phyloP scores from a whole-genome alignment of 495 filamentous ascomycete species.

The Penicillium roqueforti region DNA sequence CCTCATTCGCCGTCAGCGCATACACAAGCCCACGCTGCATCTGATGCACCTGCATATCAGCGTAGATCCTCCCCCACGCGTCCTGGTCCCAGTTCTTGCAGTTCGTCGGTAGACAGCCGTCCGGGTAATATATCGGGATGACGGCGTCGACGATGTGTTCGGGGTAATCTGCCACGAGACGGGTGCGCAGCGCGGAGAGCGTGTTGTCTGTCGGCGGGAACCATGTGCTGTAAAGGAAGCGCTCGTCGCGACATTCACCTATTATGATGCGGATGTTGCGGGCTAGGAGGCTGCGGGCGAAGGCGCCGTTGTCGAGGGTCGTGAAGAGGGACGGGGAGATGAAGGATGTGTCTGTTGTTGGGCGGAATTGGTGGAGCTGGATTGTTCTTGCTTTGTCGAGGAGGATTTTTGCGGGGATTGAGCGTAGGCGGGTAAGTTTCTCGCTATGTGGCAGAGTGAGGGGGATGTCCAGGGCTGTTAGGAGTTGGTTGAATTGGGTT shows the following conservation, averaged over 20 bases:
- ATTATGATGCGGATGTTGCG: conserved; percentile 48
- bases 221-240: conserved; percentile 47
- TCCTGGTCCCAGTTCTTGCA: conserved; percentile 37
- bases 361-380: conserved; percentile 50
- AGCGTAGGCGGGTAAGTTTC: conserved; percentile 46
- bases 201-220: conserved; percentile 37
- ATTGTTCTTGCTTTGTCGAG: conserved; percentile 38
- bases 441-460: conserved; percentile 31
- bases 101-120: conserved; percentile 23
- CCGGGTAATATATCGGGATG: conserved; percentile 42
- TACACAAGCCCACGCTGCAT: conserved; percentile 42
- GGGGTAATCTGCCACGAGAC: conserved; percentile 54
- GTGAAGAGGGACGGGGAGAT: conserved; percentile 42
- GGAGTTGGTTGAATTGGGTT: conserved; percentile 53
- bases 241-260: conserved; percentile 55
- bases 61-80: conserved; percentile 54
- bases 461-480: conserved; percentile 45
- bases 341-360: conserved; percentile 48
- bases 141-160: conserved; percentile 37
- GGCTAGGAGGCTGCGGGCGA: conserved; percentile 37
- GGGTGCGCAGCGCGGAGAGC: conserved; percentile 34
- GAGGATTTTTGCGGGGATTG: conserved; percentile 32
- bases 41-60: conserved; percentile 53
- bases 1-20: conserved; percentile 23
- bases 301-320: conserved; percentile 45